phyloP scores from a whole-genome alignment of 2,329 filamentous ascomycete genomes.

The Penicillium sp. region DNA sequence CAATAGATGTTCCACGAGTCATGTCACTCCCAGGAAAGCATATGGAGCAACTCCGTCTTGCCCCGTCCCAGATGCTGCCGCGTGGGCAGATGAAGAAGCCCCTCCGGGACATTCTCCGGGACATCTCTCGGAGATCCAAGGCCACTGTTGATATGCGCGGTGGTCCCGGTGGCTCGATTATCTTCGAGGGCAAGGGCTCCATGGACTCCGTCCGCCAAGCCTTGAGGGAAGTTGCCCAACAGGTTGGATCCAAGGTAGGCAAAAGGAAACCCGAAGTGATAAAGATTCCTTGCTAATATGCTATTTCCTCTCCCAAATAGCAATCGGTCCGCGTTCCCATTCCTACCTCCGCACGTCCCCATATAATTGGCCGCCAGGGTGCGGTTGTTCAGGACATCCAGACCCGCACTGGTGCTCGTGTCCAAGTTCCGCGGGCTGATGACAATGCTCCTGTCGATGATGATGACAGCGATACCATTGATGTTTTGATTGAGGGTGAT shows the following conservation, averaged over 20 bases:
- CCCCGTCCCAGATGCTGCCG: conserved; percentile 72
- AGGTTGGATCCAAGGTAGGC: conserved; percentile 77
- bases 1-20: conserved; percentile 48
- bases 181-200: conserved; percentile 82
- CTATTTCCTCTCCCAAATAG: conserved; percentile 44
- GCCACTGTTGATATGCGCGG: conserved; percentile 76
- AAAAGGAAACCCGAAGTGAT: background rate
- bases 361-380: conserved; percentile 91
- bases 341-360: conserved; percentile 75
- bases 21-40: conserved; percentile 80
- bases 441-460: conserved; percentile 68
- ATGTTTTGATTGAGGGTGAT: conserved; percentile 88
- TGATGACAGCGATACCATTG: conserved; percentile 71
- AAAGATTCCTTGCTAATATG: too few relatives aligned
- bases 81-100: conserved; percentile 78
- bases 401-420: conserved; percentile 82
- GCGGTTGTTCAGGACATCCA: conserved; percentile 86
- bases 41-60: conserved; percentile 70
- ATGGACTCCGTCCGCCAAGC: conserved; percentile 81
- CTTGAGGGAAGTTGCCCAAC: conserved; percentile 81
- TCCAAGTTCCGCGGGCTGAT: conserved; percentile 82
- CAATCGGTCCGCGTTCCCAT: conserved; percentile 72
- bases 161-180: conserved; percentile 67
- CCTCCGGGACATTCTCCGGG: conserved; percentile 77
- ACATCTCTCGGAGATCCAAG: conserved; percentile 89